A percentile compares a stretch with the other conserved stretches of the same genome.
phyloP scores from a whole-genome alignment of 805 yeast genomes.

The Kodamaea laetipori region DNA sequence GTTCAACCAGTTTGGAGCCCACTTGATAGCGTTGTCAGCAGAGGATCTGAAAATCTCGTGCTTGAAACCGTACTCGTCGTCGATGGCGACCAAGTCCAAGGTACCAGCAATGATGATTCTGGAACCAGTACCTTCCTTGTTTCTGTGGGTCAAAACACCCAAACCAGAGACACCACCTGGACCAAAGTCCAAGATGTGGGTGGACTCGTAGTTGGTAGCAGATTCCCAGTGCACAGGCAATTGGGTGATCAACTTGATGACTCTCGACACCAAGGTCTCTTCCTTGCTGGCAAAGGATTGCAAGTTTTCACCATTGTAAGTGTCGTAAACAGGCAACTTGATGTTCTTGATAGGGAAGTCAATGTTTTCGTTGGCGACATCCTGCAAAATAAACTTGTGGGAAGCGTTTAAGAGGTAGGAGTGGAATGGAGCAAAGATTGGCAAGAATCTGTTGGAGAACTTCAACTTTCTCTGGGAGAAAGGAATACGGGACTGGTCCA shows the following conservation, averaged over 20 bases:
- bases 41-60: constrained; percentile 87
- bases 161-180: constrained; percentile 98
- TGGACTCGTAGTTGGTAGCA: constrained; percentile 78
- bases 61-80: constrained; percentile 92
- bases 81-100: constrained; percentile 60
- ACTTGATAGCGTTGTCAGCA: constrained; percentile 59
- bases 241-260: constrained; percentile 80
- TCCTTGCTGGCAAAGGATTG: constrained; percentile 39
- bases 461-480: constrained; percentile 90
- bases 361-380: constrained; percentile 55
- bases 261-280: constrained; percentile 64
- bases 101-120: constrained; percentile 94
- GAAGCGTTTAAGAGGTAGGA: constrained; percentile 81
- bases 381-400: constrained; percentile 62
- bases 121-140: constrained; percentile 98
- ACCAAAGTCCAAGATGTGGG: constrained; percentile 95
- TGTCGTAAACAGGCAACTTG: constrained; percentile 87
- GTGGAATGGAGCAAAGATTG: constrained; percentile 96
- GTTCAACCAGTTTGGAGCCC: constrained; percentile 87
- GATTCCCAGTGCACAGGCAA: constrained; percentile 93
- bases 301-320: constrained; percentile 80
- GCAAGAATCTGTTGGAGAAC: constrained; percentile 90
- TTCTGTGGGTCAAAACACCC: constrained; percentile 94
- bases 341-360: constrained; percentile 57
- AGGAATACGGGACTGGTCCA: constrained; percentile 95